Percentiles rank a stretch among this genome's conserved stretches.
These are phyloP conservation scores for Paecilomyces variotii DNA, from an alignment of 2,329 filamentous ascomycete genomes.

Conservation along the genomic window DNA sequence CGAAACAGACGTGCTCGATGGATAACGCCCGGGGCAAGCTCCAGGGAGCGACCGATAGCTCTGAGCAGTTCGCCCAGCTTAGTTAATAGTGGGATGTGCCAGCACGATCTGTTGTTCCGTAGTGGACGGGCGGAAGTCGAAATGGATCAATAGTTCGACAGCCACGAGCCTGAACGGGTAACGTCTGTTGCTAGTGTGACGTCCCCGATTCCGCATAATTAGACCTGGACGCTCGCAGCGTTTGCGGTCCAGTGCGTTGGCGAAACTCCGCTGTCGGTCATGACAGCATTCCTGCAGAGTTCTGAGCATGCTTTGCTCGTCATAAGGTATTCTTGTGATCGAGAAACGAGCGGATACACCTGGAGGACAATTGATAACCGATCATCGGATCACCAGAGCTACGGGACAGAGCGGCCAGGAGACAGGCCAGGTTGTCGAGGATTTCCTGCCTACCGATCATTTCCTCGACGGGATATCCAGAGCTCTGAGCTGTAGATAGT, in stretches of 20 bases:
- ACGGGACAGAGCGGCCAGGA: not conserved
- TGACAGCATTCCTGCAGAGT: not conserved
- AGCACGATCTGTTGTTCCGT: conserved; percentile 16
- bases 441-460: not conserved
- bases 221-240: not conserved
- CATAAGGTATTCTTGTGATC: not conserved
- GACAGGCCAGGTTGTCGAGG: not conserved
- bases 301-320: not conserved
- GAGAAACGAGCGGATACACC: not conserved
- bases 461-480: not conserved
- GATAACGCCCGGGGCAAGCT: not conserved
- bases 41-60: not conserved
- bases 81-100: conserved; percentile 11
- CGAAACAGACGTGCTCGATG: not conserved
- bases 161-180: not conserved
- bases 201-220: not conserved
- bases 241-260: not conserved
- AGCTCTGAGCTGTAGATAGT: not conserved
- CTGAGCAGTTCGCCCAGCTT: conserved; percentile 13
- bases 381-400: not conserved
- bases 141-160: conserved; percentile 15
- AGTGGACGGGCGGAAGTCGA: conserved; percentile 4
- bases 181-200: not conserved
- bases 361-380: not conserved
- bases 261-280: not conserved